Base-by-base conservation (phyloP, 108 stramenopile species). In the Nannochloropsis salina region DNA sequence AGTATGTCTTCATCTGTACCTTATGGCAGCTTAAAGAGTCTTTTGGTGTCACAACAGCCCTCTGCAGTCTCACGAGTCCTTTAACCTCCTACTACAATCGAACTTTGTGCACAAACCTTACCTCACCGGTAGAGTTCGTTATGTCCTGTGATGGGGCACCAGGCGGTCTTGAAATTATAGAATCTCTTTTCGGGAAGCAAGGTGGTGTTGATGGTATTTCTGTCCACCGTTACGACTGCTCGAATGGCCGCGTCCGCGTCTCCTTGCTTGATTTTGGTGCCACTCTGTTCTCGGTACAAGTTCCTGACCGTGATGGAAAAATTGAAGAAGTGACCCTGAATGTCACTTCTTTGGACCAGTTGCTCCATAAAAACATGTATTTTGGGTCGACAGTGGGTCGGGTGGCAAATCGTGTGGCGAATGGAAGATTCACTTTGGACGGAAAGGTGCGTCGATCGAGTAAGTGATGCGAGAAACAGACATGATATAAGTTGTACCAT, bases 381-480 rank as follows among this genome's bases (percentile, higher is more conserved):
- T 84, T 83, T 44, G 88, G 88, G 9, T 11, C 43, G 18, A 89
- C 88, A 20, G 45, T 89, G 43, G 88, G 88, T 15, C 42, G 88
- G 9, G 85, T 89, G 41, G 85, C 85, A 41, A 89, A 89, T 80
- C 85, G 88, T 31, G 80, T 89, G 44, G 88, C 83, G 10, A 85
- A 85, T 4, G 88, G 85, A 11, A 82, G 18, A 5, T 89, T 86
- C 41, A 74, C 4, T 15, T 2, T 74, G 3, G 61, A 74, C 61
- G 61, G 61, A 4, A 74, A 74, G 61, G 61, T 74, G n/a, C 61
- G 61, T 74, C 20, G 61, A 15, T 74, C 3, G 5, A 6, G 8
- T 74, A 2, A n/a, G 31, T 31, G 31, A 31, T 31, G 31, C 31
- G 31, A 31, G 31, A 31, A 31, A 31, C n/a, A n/a, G n/a, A n/a